These are phyloP conservation scores for Prototheca cutis DNA, from an alignment of 163 green algal species.

Conservation along the genomic window DNA sequence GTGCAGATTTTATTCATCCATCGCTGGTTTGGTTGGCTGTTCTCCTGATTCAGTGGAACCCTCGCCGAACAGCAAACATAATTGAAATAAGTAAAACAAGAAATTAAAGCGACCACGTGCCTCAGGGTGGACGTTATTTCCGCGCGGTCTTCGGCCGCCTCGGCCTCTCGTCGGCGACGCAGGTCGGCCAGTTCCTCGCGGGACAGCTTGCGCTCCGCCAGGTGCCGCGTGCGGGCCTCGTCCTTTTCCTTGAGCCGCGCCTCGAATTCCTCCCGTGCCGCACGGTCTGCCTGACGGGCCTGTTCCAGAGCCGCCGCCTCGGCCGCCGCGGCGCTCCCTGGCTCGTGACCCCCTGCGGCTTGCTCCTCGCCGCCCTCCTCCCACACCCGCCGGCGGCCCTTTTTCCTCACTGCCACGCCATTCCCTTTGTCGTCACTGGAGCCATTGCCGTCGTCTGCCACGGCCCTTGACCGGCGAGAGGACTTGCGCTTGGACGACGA, in stretches of 20 bases:
- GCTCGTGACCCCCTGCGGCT: slow-evolving; percentile 13
- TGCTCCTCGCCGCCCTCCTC: slow-evolving; percentile 33
- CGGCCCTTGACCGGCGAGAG: neutral
- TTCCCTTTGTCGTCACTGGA: slow-evolving; percentile 7
- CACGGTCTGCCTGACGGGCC: neutral
- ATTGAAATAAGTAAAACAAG: no score
- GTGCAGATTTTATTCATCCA: no score
- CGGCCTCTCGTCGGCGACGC: slow-evolving; percentile 29
- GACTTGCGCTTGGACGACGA: neutral
- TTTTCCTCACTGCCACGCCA: slow-evolving; percentile 12
- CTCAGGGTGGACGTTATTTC: no score
- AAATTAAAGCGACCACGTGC: no score
- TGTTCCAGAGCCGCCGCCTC: neutral
- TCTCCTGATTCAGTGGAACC: no score
- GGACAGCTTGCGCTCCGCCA: slow-evolving; percentile 18
- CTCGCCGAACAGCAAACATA: no score
- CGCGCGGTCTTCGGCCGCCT: slow-evolving; percentile 35
- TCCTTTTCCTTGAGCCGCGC: slow-evolving; percentile 29
- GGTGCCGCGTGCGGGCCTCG: slow-evolving; percentile 9
- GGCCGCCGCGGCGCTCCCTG: neutral
- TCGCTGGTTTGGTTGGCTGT: no score
- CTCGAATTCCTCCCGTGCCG: slow-evolving; percentile 40
- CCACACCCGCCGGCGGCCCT: slow-evolving; percentile 27
- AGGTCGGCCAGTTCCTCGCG: slow-evolving; percentile 40
- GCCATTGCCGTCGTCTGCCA: neutral